Evolutionary conservation across 2,329 filamentous ascomycete species (phyloP), one percentile per base, ranked within the genome.

Genomic region (Botrytis galanthina): DNA sequence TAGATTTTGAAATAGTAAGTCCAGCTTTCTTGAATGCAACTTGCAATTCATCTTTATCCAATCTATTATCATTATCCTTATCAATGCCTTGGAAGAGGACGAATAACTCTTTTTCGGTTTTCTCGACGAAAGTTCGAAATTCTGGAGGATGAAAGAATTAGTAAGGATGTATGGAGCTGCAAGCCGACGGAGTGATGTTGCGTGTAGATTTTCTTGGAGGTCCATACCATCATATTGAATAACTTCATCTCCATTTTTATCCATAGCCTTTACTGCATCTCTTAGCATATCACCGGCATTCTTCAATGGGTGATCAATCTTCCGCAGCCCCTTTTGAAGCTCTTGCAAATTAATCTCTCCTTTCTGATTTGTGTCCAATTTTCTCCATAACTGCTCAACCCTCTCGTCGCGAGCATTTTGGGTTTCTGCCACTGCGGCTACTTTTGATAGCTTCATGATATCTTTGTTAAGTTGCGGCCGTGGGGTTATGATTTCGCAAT

Each of bases 241-340:
- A 80, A 90, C 91, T 76, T 95, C 94, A 82, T 98, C 94, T 39
- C 90, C 89, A 81, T 95, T 94, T 73, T 90, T 92, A 81, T 99
- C 96, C 76, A 98, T 94, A 75, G 91, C 88, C 76, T 88, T 87
- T 81, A 98, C 88, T 73, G 98, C 92, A 80, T 92, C 91, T 80
- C 89, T 88, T 75, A 99, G 87, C 86, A 98, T 90, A 54, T 89
- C 86, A 82, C 97, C 93, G 81, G 96, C 96, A 86, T 98, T 96
- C 85, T 98, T 97, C 80, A 99, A 84, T 76, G 91, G 96, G 82
- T 99, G 96, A 82, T 98, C 95, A 80, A 98, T 94, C 83, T 91
- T 93, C 82, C 87, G 90, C 80, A 99, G 84, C 6, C 95, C 96
- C 84, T 90, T 93, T 84, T 95, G 92, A 78, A 99, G 85, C 46